A percentile compares a stretch with the other conserved stretches of the same genome.
These are phyloP conservation scores for Rhizophlyctis rosea DNA, from an alignment of 192 early-diverging fungal species.

Conservation along the genomic window DNA sequence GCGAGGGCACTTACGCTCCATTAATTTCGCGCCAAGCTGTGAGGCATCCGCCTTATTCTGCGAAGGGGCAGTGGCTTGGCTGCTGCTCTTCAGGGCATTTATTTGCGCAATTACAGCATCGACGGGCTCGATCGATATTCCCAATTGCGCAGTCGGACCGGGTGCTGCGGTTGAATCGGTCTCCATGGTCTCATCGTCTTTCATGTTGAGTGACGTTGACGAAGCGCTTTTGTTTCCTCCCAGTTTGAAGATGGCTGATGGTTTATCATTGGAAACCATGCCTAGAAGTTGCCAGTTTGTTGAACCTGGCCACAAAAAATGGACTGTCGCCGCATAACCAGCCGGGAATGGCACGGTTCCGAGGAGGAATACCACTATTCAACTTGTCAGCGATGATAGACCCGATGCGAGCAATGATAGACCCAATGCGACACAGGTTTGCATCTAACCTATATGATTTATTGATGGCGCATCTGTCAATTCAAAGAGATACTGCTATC, in stretches of 20 bases:
- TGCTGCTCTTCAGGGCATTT: conserved; percentile 16
- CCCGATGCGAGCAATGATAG: not conserved
- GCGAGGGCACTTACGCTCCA: conserved; percentile 30
- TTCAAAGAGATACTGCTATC: conserved; percentile 90
- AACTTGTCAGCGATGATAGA: not conserved
- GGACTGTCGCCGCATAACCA: conserved; percentile 90
- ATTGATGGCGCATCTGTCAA: conserved; percentile 77
- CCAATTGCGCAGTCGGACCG: conserved; percentile 64
- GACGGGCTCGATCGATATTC: conserved; percentile 91
- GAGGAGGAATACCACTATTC: conserved; percentile 78
- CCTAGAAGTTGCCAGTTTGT: conserved; percentile 47
- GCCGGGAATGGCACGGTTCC: conserved; percentile 83
- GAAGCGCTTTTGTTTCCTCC: conserved; percentile 33
- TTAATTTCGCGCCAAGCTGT: conserved; percentile 38
- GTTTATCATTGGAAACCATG: conserved; percentile 52
- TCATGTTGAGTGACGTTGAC: conserved; percentile 1
- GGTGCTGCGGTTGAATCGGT: conserved; percentile 23
- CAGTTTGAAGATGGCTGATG: conserved; percentile 51
- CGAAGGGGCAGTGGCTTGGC: conserved; percentile 19
- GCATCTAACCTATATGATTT: conserved; percentile 71
- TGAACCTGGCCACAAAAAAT: conserved; percentile 67
- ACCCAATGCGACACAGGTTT: not conserved
- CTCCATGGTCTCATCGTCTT: conserved; percentile 25
- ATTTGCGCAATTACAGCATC: conserved; percentile 62
- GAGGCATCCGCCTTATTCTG: conserved; percentile 58